Conservation (phyloP, 1,139 yeast genomes). For the Suhomyces choctaworum region DNA sequence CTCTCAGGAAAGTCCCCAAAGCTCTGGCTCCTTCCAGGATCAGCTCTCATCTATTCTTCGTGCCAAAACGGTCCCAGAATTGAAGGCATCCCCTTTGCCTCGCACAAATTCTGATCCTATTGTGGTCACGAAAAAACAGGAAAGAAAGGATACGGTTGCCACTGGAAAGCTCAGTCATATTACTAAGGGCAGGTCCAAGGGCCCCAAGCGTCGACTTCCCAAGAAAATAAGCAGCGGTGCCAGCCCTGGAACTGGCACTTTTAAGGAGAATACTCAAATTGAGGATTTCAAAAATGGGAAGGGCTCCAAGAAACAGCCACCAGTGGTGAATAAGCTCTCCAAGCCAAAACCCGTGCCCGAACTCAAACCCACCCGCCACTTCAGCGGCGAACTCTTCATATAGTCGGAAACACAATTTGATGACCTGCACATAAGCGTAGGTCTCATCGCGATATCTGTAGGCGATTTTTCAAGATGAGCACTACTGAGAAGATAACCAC, state of each 20-base stretch:
- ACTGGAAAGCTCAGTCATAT: conserved; percentile 50
- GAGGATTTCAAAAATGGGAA: not conserved
- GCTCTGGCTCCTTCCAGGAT: conserved; percentile 20
- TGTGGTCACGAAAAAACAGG: not conserved
- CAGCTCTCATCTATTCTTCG: conserved; percentile 25
- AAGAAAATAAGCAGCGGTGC: conserved; percentile 18
- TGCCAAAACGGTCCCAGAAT: conserved; percentile 25
- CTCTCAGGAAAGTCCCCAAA: conserved; percentile 3
- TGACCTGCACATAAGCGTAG: conserved; percentile 8
- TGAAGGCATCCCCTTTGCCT: conserved; percentile 9
- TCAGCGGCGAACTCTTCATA: conserved; percentile 38
- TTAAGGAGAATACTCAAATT: not conserved
- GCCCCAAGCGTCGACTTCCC: conserved; percentile 76
- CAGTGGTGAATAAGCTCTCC: conserved; percentile 31
- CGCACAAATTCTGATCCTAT: conserved; percentile 16
- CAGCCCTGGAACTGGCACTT: not conserved
- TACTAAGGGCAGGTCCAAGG: conserved; percentile 64
- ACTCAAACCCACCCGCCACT: conserved; percentile 28
- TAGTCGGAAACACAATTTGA: conserved; percentile 8
- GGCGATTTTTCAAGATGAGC: conserved; percentile 5
- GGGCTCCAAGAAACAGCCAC: conserved; percentile 21
- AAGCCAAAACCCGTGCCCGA: conserved; percentile 32
- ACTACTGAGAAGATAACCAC: not conserved
- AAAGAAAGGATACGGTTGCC: conserved; percentile 10
- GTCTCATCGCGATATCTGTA: conserved; percentile 1